phyloP scores from a whole-genome alignment of 1,139 yeast species.

The Saccharomycopsis hybrid region DNA sequence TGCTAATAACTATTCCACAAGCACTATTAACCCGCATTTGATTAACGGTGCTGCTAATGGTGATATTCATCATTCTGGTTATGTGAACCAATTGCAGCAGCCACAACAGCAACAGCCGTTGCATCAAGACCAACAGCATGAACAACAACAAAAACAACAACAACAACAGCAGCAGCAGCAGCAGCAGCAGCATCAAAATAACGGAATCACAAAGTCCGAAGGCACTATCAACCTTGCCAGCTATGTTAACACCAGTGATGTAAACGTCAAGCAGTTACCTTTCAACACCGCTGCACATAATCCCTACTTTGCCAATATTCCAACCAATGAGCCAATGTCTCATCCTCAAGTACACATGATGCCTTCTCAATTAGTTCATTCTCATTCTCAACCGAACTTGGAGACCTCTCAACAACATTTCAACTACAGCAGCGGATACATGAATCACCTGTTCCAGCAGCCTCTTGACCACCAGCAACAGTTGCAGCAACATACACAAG shows the following conservation, averaged over 20 bases:
- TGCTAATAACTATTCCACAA: conserved; percentile 2
- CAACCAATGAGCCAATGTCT: background rate
- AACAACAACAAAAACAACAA: too few relatives aligned
- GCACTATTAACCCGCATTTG: conserved; percentile 2
- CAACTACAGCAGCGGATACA: too few relatives aligned
- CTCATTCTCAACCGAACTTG: conserved; percentile 9
- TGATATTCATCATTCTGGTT: background rate
- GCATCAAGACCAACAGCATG: too few relatives aligned
- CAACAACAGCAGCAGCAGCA: conserved; percentile 2
- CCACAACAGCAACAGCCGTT: too few relatives aligned
- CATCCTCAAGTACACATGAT: background rate
- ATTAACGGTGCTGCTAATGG: background rate
- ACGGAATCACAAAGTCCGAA: conserved; percentile 24
- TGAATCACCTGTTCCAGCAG: background rate
- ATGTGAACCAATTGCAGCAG: conserved; percentile 10
- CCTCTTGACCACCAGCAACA: background rate
- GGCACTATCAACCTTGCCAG: conserved; percentile 25
- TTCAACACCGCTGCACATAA: background rate
- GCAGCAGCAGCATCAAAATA: conserved; percentile 21
- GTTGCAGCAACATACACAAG: background rate
- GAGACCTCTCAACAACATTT: too few relatives aligned
- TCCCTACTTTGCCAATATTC: background rate
- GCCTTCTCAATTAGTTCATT: conserved; percentile 1
- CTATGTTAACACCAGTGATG: conserved; percentile 10
- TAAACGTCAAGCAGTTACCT: conserved; percentile 1